Evolutionary conservation across 495 filamentous ascomycete species (phyloP).

Genomic region (Lepraria neglecta): DNA sequence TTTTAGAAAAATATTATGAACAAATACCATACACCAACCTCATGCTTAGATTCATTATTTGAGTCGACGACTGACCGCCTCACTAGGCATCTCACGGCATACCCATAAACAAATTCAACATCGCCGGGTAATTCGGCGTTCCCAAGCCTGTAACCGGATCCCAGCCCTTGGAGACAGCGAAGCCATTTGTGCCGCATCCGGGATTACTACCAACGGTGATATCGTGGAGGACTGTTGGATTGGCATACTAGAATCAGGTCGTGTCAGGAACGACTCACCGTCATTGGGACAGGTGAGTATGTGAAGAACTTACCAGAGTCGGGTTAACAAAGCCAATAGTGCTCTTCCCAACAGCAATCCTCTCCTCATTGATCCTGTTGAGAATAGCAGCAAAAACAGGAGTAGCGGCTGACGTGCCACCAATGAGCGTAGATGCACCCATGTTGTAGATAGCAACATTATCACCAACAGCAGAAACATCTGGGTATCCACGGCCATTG

Average conservation of each 20-base stretch:
- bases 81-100: neutral
- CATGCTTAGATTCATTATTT: neutral
- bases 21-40: neutral
- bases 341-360: conserved; percentile 48
- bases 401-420: conserved; percentile 53
- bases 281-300: too few species aligned
- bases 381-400: conserved; percentile 53
- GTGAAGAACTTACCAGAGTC: conserved; percentile 21
- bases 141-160: conserved; percentile 60
- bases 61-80: too few species aligned
- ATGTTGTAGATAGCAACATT: conserved; percentile 44
- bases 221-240: conserved; percentile 57
- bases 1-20: too few species aligned
- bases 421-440: conserved; percentile 37
- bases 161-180: conserved; percentile 49
- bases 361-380: conserved; percentile 58
- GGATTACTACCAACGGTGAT: conserved; percentile 54
- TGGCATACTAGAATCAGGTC: conserved; percentile 38
- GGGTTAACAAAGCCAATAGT: conserved; percentile 59
- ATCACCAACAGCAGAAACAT: conserved; percentile 56
- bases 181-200: conserved; percentile 52
- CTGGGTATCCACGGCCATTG: conserved; percentile 55
- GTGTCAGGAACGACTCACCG: neutral
- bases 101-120: conserved; percentile 43
- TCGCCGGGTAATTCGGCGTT: conserved; percentile 46